Evolutionary conservation across 257 asterid genomes (phyloP).

Genomic region (Salvia splendens): DNA sequence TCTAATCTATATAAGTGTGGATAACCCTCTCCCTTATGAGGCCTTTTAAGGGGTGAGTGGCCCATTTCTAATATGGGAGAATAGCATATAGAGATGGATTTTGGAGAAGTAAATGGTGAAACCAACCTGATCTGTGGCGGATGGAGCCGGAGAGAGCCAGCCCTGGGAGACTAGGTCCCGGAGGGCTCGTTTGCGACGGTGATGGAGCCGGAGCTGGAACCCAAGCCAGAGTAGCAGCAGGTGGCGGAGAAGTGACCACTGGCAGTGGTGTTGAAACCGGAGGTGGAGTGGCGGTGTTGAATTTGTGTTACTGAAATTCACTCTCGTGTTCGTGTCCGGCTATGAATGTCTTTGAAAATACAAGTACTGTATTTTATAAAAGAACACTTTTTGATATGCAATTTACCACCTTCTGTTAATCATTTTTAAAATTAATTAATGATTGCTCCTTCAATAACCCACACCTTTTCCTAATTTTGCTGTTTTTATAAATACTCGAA

Average conservation of each 20-base stretch:
- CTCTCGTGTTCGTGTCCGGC: neutral
- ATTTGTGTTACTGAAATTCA: no score
- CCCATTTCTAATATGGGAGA: no score
- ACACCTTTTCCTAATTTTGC: neutral
- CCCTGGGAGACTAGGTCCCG: constrained; percentile 47
- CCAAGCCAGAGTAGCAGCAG: constrained; percentile 46
- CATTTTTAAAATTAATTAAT: constrained; percentile 29
- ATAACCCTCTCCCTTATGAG: no score
- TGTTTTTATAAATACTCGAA: no score
- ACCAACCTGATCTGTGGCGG: constrained; percentile 66
- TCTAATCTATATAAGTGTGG: no score
- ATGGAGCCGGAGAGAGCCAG: constrained; percentile 62
- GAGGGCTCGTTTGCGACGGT: constrained; percentile 60
- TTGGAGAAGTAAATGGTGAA: neutral
- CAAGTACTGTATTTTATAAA: no score
- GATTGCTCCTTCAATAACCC: constrained; percentile 7
- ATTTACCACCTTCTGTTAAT: constrained; percentile 39
- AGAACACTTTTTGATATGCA: no score
- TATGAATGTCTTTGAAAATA: no score
- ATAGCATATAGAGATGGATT: no score
- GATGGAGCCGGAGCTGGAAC: constrained; percentile 61
- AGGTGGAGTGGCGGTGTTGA: constrained; percentile 47
- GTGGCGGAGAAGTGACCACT: constrained; percentile 57
- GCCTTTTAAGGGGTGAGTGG: no score
- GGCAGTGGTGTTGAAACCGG: constrained; percentile 44